phyloP scores from a whole-genome alignment of 805 yeast species.

The Dipodascopsis uninucleata region DNA sequence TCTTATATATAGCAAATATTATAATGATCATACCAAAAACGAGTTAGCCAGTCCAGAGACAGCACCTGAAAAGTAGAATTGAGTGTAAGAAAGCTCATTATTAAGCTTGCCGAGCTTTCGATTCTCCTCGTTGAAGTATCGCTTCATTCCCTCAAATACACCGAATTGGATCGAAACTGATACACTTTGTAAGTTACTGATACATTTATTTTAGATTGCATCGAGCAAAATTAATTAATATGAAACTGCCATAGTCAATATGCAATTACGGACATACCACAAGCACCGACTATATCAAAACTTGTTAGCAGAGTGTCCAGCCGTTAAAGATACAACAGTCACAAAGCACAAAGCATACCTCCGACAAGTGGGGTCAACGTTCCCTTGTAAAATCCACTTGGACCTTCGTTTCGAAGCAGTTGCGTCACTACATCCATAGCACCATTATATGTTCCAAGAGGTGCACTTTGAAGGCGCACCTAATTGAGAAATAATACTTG shows the following conservation, averaged over 20 bases:
- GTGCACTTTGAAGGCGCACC: conserved; percentile 85
- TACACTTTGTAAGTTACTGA: conserved; percentile 3
- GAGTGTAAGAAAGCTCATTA: conserved; percentile 47
- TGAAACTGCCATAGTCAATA: not conserved
- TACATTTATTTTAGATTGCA: not conserved
- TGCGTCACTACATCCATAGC: conserved; percentile 74
- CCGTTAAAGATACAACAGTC: conserved; percentile 35
- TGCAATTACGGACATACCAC: conserved; percentile 44
- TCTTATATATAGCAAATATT: not conserved
- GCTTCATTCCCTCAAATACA: conserved; percentile 89
- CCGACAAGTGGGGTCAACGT: conserved; percentile 91
- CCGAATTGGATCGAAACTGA: conserved; percentile 83
- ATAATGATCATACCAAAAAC: conserved; percentile 42
- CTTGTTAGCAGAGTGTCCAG: conserved; percentile 41
- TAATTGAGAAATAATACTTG: conserved; percentile 69
- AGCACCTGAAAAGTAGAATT: conserved; percentile 78
- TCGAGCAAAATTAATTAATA: too few species aligned
- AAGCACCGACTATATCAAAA: conserved; percentile 67
- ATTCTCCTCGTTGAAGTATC: conserved; percentile 53
- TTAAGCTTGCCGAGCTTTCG: conserved; percentile 37
- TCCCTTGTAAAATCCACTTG: conserved; percentile 85
- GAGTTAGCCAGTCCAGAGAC: conserved; percentile 94
- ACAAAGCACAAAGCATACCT: conserved; percentile 33
- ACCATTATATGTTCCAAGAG: conserved; percentile 68
- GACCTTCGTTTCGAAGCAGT: conserved; percentile 75